Evolutionary conservation across 805 yeast genomes (phyloP).

Genomic region (Scheffersomyces ergatensis): DNA sequence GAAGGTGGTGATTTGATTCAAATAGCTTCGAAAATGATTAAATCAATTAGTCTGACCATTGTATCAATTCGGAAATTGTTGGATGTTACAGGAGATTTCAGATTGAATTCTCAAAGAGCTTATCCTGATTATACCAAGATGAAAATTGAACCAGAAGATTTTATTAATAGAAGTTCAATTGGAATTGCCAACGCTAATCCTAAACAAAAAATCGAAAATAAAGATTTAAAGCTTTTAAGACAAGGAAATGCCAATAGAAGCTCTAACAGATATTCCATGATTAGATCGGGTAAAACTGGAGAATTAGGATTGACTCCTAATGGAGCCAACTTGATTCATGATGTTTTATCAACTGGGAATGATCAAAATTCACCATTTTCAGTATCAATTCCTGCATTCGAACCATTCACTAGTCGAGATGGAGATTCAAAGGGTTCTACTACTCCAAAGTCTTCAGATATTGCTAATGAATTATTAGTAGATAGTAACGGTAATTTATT

Average conservation of each 20-base stretch:
- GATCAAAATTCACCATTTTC: conserved; percentile 29
- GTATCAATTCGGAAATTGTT: conserved; percentile 50
- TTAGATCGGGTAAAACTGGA: conserved; percentile 50
- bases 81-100: conserved; percentile 64
- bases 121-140: conserved; percentile 65
- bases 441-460: conserved; percentile 8
- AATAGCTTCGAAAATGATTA: conserved; percentile 59
- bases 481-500: conserved; percentile 51
- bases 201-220: conserved; percentile 11
- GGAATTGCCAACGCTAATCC: conserved; percentile 50
- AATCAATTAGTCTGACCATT: conserved; percentile 48
- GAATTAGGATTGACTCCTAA: conserved; percentile 45
- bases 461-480: conserved; percentile 48
- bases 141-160: conserved; percentile 57
- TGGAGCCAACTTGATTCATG: conserved; percentile 46
- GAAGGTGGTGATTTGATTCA: conserved; percentile 68
- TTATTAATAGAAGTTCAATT: conserved; percentile 58
- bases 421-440: conserved; percentile 9
- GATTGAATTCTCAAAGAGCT: conserved; percentile 53
- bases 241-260: conserved; percentile 7
- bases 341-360: conserved; percentile 24
- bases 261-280: conserved; percentile 46
- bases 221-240: background rate
- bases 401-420: conserved; percentile 21
- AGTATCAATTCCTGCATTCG: conserved; percentile 33